Percentiles rank a stretch among this genome's conserved stretches.
These are phyloP conservation scores for Picea sitchensis DNA, from an alignment of 75 land plant genomes.

Conservation along the genomic window DNA sequence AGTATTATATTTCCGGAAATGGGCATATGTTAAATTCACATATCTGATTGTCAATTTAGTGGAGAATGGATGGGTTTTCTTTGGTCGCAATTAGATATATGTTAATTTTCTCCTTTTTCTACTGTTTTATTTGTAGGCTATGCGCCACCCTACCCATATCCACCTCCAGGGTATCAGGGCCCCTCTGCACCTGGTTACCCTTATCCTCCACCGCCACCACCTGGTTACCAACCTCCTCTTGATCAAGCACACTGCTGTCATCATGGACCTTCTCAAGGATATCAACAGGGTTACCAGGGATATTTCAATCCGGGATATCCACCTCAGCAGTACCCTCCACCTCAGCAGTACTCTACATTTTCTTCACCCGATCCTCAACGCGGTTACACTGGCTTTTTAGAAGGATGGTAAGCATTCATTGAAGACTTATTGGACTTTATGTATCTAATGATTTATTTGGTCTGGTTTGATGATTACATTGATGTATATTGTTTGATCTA, in stretches of 20 bases:
- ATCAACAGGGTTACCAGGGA: slow-evolving; percentile 7
- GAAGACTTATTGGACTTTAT: background rate
- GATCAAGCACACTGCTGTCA: slow-evolving; percentile 1
- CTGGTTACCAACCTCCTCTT: background rate
- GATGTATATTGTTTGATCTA: background rate
- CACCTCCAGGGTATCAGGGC: background rate
- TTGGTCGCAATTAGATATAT: background rate
- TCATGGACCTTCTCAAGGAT: background rate
- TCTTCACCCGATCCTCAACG: background rate
- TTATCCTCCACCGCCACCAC: background rate
- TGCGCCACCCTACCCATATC: background rate
- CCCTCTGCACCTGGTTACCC: background rate
- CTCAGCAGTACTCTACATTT: background rate
- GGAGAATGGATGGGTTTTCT: too few relatives aligned
- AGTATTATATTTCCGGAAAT: background rate
- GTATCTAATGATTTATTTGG: background rate
- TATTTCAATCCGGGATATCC: slow-evolving; percentile 8
- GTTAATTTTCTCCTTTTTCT: background rate
- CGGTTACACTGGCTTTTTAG: background rate
- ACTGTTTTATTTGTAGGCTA: background rate
- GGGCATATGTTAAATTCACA: background rate
- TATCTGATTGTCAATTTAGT: too few relatives aligned
- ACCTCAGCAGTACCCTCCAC: background rate
- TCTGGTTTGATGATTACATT: background rate
- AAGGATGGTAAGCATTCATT: slow-evolving; percentile 8